Base-by-base conservation (phyloP, 1,284 basidiomycete genomes). In the Fomitopsis pinicola region DNA sequence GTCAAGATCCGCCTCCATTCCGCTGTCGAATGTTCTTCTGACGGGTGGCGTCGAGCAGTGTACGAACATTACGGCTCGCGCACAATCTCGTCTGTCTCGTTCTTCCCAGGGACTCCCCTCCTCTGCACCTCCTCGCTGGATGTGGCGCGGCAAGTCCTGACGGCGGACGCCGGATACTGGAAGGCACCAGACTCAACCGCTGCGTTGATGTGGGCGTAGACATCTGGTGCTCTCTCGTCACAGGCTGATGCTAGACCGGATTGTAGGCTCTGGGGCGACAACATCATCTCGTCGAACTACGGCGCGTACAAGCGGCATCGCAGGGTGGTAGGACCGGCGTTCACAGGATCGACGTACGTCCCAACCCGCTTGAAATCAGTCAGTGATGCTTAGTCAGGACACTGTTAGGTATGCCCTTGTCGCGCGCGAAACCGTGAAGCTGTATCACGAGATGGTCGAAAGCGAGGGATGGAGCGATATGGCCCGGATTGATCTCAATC, bases 271-370 rank as follows among this genome's bases (percentile, higher is more conserved):
- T 63, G 59, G 62, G 62, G 62, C 10, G 59, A 60, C 6, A 63
- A 60, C 35, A 40, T 63, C 8, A 46, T 63, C 14, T 40, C 62
- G 5, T 40, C 59, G 10, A 59, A 63, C 33, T 45, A 53, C n/a
- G 62, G 58, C 10, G 59, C 30, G 15, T 63, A 58, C 48, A 63
- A 59, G 52, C 38, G 50, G 36, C 59, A 60, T n/a, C 55, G 62
- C n/a, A 60, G 56, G 15, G 56, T 63, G 6, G 55, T 61, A 4
- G 59, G 46, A 7, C 62, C 62, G 22, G 62, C 62, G 5, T 61
- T 63, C 44, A 42, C 50, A 8, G 42, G 44, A 3, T 7, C 62
- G 22, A 58, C 58, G 62, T 63, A 12, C 2, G 62, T 61, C 19
- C n/a, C 54, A 30, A n/a, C 14, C 19, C 2, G n/a, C 12, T 15